Base-by-base conservation (phyloP, 257 asterid species). In the Primulina eburnea region DNA sequence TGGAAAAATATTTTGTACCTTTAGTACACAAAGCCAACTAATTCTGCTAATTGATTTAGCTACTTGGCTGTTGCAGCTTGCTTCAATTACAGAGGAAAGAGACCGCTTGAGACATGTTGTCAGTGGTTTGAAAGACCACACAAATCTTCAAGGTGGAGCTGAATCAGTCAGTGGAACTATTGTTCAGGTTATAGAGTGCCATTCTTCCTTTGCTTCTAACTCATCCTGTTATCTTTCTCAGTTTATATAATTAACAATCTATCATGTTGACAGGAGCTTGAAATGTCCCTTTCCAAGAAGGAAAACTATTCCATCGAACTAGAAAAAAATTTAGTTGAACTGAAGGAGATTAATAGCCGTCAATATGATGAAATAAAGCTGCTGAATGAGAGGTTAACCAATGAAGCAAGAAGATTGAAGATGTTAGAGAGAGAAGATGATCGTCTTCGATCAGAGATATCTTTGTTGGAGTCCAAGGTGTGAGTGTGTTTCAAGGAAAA, bases 391-490 rank as follows among this genome's bases (percentile, higher is more conserved):
- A 81, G 87, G 81, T 82, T 89, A 63, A 82, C 79, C 10, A 84
- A 84, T 85, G 97, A 94, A 80, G 92, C 85, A 69, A 84, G 89
- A 72, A 89, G 89, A 81, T 78, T 85, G 67, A 94, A 91, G 85
- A 84, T 88, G 87, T 79, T 91, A 74, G 99, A 94, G 88, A 85
- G 99, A 73, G 99, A 94, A 77, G 76, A 84, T 69, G 99, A 89
- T 63, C 89, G 96, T 62, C 90, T 89, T 62, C 92, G 90, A 68
- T 86, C 99, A 10, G 97, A 89, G 79, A 84, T 94, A 73, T 87
- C 99, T 77, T 82, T 91, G 68, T 83, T 94, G 92, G 99, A 94
- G 85, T 83, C 95, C 79, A 94, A 94, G 99, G 99, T 94, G 82
- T 74, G 83, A 82, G 75, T 72, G 52, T 2, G 30, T 28, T 70